Base-by-base conservation (phyloP, 345 rosid genomes). In the Moricandia moricandioides region DNA sequence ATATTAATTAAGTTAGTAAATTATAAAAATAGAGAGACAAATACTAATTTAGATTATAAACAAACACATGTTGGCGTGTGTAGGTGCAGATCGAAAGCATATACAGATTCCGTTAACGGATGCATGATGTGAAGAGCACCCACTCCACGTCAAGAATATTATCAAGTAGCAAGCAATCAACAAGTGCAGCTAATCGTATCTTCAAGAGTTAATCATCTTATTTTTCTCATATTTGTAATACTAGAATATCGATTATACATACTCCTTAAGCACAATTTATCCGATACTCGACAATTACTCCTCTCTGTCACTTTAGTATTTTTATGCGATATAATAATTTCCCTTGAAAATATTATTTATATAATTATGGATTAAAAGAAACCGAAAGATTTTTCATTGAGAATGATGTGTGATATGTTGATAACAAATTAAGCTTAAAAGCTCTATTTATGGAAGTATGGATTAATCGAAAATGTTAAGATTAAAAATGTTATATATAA, bases 61-160 rank as follows among this genome's bases (percentile, higher is more conserved):
- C 3, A 70, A 72, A 37, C 69, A 72, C 72, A 66, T 33, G 71
- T 47, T 74, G 78, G 67, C 67, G 72, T 67, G 60, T 74, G 52
- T 31, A 35, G 49, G 34, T 37, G 39, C 27, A 60, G 64, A 67
- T 68, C 51, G 14, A 12, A 78, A 66, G 62, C 51, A 72, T 72
- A 78, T 66, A 51, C 64, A 7, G 70, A 69, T 51, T 66, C 33
- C 3, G 59, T 77, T 66, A 34, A 72, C 43, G 70, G 65, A 47
- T 60, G 78, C 73, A 78, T 78, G 74, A 78, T 78, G 81, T 72
- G 81, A 78, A 78, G 78, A 71, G 64, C 81, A 78, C 62, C 73
- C 73, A 71, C 58, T 66, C 60, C 81, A 78, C 72, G 81, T 71
- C 57, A 78, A 71, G 81, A 65, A 78, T 71, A 78, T 71, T 75